These are phyloP conservation scores for Paramecium primaurelia DNA, from an alignment of 73 alveolate species.

Conservation along the genomic window DNA sequence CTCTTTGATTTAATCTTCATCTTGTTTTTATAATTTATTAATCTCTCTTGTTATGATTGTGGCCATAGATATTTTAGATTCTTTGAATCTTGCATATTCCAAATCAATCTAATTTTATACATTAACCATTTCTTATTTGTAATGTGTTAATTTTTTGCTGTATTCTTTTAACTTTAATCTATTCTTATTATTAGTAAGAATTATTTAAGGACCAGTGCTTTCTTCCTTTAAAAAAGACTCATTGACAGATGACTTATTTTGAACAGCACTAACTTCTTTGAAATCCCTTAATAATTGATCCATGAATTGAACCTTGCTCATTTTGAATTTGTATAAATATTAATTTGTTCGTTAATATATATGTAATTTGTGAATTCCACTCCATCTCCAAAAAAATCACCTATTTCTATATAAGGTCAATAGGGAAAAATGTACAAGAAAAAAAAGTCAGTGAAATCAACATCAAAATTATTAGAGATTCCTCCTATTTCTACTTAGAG, in stretches of 20 bases:
- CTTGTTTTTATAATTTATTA: not conserved
- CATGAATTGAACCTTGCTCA: conserved; percentile 29
- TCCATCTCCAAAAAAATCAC: not conserved
- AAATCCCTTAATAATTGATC: conserved; percentile 22
- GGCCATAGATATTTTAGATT: not conserved
- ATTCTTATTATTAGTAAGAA: conserved; percentile 35
- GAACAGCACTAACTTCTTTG: not conserved
- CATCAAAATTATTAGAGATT: not conserved
- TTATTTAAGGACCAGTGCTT: not conserved
- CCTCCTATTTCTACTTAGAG: not conserved
- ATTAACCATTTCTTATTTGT: not conserved
- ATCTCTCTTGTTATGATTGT: conserved; percentile 14
- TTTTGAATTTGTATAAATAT: conserved; percentile 2
- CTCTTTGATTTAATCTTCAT: conserved; percentile 24
- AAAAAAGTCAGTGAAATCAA: not conserved
- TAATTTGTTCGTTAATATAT: conserved; percentile 16
- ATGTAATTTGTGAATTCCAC: not conserved
- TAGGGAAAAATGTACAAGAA: not conserved
- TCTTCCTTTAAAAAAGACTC: not conserved
- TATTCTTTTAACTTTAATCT: conserved; percentile 17
- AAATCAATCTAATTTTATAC: not conserved
- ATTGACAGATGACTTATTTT: not conserved
- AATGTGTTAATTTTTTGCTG: not conserved
- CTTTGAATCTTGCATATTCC: conserved; percentile 14
- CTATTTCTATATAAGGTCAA: not conserved